A percentile compares a stretch with the other conserved stretches of the same genome.
These are phyloP conservation scores for Rhodotorula sp. DNA, from an alignment of 1,284 basidiomycete species.

Conservation along the genomic window DNA sequence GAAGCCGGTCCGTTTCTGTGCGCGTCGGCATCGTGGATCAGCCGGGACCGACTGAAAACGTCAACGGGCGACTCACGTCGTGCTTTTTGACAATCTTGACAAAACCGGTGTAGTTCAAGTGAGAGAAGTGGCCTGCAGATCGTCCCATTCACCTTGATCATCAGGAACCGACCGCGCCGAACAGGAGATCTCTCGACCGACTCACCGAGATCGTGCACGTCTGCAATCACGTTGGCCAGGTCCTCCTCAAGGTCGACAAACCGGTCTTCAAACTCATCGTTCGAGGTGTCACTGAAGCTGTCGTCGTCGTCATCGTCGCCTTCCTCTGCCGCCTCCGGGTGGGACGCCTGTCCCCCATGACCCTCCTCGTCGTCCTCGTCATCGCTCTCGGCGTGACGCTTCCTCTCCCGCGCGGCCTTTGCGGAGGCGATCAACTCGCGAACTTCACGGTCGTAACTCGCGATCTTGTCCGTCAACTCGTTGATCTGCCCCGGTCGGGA, in stretches of 20 bases:
- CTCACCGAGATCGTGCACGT: slow-evolving; percentile 94
- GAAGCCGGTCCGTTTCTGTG: slow-evolving; percentile 60
- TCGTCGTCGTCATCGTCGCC: slow-evolving; percentile 53
- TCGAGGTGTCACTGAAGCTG: slow-evolving; percentile 57
- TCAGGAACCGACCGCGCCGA: neutral
- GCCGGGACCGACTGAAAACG: neutral
- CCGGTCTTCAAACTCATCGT: slow-evolving; percentile 69
- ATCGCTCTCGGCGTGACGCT: neutral
- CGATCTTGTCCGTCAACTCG: slow-evolving; percentile 76
- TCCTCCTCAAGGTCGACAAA: slow-evolving; percentile 91
- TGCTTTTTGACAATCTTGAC: slow-evolving; percentile 99
- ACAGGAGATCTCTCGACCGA: slow-evolving; percentile 51
- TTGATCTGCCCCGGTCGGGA: slow-evolving; percentile 59
- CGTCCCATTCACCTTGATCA: too few species aligned
- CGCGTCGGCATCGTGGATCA: too few species aligned
- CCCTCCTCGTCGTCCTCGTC: slow-evolving; percentile 36
- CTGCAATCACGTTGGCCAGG: slow-evolving; percentile 91
- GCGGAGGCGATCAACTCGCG: slow-evolving; percentile 62
- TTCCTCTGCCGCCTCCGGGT: slow-evolving; percentile 45
- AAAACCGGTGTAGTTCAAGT: slow-evolving; percentile 74
- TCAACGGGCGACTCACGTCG: slow-evolving; percentile 57
- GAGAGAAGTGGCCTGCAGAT: slow-evolving; percentile 43
- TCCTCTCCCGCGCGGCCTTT: slow-evolving; percentile 3
- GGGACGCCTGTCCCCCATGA: slow-evolving; percentile 5
- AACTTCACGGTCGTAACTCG: slow-evolving; percentile 74